phyloP scores from a whole-genome alignment of 192 early-diverging fungal species.

The Dispira simplex region DNA sequence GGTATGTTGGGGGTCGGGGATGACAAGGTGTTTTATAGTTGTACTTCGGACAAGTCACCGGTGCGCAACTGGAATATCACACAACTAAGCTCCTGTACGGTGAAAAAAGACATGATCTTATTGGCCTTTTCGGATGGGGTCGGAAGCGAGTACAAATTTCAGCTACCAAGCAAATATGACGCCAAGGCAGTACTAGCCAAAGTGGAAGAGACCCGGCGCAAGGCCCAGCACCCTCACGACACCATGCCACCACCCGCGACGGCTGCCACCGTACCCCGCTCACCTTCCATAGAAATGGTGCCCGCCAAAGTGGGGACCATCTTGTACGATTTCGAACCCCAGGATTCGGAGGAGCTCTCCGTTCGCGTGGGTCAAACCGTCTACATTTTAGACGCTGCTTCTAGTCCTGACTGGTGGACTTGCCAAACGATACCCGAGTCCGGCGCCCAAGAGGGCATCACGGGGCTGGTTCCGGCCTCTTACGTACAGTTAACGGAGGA shows the following conservation, averaged over 20 bases:
- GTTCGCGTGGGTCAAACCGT: slow-evolving; percentile 73
- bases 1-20: slow-evolving; percentile 52
- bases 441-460: slow-evolving; percentile 14
- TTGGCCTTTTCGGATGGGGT: slow-evolving; percentile 49
- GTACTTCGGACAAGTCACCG: slow-evolving; percentile 28
- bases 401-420: slow-evolving; percentile 80
- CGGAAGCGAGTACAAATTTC: slow-evolving; percentile 47
- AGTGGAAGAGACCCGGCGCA: slow-evolving; percentile 36
- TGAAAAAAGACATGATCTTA: slow-evolving; percentile 46
- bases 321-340: slow-evolving; percentile 72
- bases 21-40: slow-evolving; percentile 38
- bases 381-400: slow-evolving; percentile 65
- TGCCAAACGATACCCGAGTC: slow-evolving; percentile 39
- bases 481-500: slow-evolving; percentile 40
- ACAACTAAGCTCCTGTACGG: slow-evolving; percentile 39
- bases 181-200: slow-evolving; percentile 49
- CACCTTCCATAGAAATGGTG: not conserved
- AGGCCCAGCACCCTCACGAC: slow-evolving; percentile 18
- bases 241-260: not conserved
- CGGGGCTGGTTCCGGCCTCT: slow-evolving; percentile 78
- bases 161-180: slow-evolving; percentile 40
- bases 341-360: slow-evolving; percentile 73
- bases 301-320: slow-evolving; percentile 23
- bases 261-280: not conserved
- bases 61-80: slow-evolving; percentile 39